phyloP scores from a whole-genome alignment of 2,329 filamentous ascomycete genomes.

The Venturia oleaginea region DNA sequence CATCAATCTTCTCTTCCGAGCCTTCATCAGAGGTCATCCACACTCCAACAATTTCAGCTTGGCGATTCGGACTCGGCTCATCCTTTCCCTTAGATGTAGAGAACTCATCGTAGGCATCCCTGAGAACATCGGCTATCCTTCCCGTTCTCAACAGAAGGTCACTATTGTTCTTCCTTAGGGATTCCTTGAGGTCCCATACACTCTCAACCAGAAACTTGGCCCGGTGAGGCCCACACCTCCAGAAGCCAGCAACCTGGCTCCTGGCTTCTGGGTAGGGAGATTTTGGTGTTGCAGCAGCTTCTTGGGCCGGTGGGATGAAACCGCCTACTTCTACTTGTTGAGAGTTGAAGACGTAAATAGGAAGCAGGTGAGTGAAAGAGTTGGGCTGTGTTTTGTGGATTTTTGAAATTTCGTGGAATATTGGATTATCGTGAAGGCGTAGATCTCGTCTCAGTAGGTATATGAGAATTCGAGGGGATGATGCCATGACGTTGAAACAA shows the following conservation, averaged over 20 bases:
- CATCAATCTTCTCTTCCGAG: slow-evolving; percentile 59
- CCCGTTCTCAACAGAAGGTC: slow-evolving; percentile 58
- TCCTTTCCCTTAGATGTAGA: slow-evolving; percentile 14
- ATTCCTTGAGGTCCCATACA: slow-evolving; percentile 62
- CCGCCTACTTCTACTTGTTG: slow-evolving; percentile 67
- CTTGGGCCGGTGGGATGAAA: slow-evolving; percentile 46
- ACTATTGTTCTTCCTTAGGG: slow-evolving; percentile 50
- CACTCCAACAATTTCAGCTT: slow-evolving; percentile 48
- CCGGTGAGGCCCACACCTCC: slow-evolving; percentile 64
- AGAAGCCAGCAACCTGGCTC: slow-evolving; percentile 57
- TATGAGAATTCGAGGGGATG: slow-evolving; percentile 46
- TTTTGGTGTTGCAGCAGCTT: slow-evolving; percentile 18
- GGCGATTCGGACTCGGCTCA: slow-evolving; percentile 14
- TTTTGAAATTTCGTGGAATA: slow-evolving; percentile 50
- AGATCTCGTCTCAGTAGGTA: slow-evolving; percentile 67
- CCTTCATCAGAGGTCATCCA: slow-evolving; percentile 70
- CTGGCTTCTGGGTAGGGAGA: slow-evolving; percentile 62
- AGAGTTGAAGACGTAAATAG: slow-evolving; percentile 16
- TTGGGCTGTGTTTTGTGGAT: background rate
- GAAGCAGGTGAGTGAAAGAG: slow-evolving; percentile 15
- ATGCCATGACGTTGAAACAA: background rate
- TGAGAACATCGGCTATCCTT: slow-evolving; percentile 48
- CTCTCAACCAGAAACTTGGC: slow-evolving; percentile 64
- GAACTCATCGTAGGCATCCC: slow-evolving; percentile 45
- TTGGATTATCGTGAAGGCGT: slow-evolving; percentile 64